Evolutionary conservation across 2,329 filamentous ascomycete genomes (phyloP).

Genomic region (Colletotrichum tanaceti): DNA sequence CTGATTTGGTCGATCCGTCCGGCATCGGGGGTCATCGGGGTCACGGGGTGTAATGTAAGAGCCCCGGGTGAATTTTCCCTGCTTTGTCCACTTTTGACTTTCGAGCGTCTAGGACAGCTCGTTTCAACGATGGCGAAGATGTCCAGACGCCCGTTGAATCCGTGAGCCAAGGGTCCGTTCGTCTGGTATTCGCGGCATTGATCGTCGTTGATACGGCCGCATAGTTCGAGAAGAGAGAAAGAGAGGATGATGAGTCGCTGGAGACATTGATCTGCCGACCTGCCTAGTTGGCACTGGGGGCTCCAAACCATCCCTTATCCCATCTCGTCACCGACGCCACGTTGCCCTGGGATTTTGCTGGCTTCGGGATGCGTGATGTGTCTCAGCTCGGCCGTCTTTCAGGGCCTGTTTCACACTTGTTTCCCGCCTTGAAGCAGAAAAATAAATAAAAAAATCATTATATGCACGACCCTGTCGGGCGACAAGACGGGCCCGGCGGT

Average conservation of each 20-base stretch:
- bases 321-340: slow-evolving; percentile 4
- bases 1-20: slow-evolving; percentile 34
- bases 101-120: slow-evolving; percentile 14
- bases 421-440: slow-evolving; percentile 19
- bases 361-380: slow-evolving; percentile 1
- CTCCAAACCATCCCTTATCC: background rate
- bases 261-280: background rate
- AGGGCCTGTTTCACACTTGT: slow-evolving; percentile 34
- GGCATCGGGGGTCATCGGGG: slow-evolving; percentile 30
- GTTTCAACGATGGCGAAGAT: slow-evolving; percentile 25
- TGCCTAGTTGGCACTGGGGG: background rate
- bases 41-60: slow-evolving; percentile 13
- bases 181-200: background rate
- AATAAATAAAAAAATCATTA: no score
- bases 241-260: background rate
- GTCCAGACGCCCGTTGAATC: background rate
- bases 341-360: background rate
- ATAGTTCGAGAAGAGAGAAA: background rate
- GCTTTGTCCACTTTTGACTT: slow-evolving; percentile 11
- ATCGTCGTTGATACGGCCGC: background rate
- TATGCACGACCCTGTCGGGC: slow-evolving; percentile 22
- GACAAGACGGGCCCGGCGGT: slow-evolving; percentile 24
- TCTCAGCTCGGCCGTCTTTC: slow-evolving; percentile 23
- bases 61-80: background rate
- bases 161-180: background rate